Evolutionary conservation across 805 yeast species (phyloP), one percentile per base, ranked within the genome.

Genomic region (Maudiozyma serrabonitensis): DNA sequence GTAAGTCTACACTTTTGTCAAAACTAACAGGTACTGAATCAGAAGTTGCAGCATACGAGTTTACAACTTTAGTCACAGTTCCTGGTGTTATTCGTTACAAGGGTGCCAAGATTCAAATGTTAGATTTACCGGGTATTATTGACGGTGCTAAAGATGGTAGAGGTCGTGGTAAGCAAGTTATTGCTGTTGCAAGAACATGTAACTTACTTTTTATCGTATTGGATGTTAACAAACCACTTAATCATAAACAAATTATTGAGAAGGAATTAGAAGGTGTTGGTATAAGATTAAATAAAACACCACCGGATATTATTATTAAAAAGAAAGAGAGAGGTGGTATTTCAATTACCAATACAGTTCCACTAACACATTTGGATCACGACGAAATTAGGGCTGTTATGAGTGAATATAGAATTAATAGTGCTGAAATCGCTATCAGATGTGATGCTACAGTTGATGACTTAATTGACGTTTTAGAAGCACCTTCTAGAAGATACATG

Each of bases 401-500:
- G 93, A 75, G 82, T 48, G 99, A 93, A 72, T 93, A 93, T 70
- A 81, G 90, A 66, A 87, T 93, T 59, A 88, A 90, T 67, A 86
- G 95, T 44, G 98, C 99, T 15, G 97, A 93, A 67, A 86, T 93
- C 56, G 93, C 96, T 1, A 84, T 93, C 71, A 76, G 99, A 64
- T 90, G 98, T 67, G 99, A 93, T 68, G 99, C 99, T 21, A 87
- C 96, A 0, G 95, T 95, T 19, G 99, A 93, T 64, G 99, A 93
- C 63, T 73, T 93, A 59, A 93, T 93, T 59, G 99, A 93, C 66
- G 87, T 90, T 12, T 78, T 93, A 49, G 99, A 93, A 71, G 90
- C 85, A 4, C 83, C 85, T 50, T 81, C 87, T 60, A 82, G 99
- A 72, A 82, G 87, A 66, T 93, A 93, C 68, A 88, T 93, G 57